phyloP scores from a whole-genome alignment of 1,284 basidiomycete genomes.

The Lignosus rhinocerotis region DNA sequence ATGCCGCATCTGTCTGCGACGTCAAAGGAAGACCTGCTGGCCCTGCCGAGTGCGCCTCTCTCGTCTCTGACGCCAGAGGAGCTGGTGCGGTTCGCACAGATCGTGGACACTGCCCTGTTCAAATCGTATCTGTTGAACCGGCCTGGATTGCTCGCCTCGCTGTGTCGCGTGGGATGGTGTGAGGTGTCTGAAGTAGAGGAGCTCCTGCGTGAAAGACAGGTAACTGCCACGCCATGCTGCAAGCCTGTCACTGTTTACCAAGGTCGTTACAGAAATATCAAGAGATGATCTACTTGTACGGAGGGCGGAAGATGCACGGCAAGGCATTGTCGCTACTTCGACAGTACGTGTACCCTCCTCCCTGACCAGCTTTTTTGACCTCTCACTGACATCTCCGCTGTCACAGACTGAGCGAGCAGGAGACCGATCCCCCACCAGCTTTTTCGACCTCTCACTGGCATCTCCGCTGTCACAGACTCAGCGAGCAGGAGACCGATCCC shows the following conservation, averaged over 20 bases:
- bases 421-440: neutral
- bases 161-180: conserved; percentile 95
- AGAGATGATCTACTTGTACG: conserved; percentile 91
- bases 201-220: conserved; percentile 79
- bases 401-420: neutral
- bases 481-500: conserved; percentile 76
- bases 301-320: conserved; percentile 93
- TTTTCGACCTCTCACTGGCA: conserved; percentile 6
- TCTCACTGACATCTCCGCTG: neutral
- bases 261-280: conserved; percentile 72
- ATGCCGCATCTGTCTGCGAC: conserved; percentile 66
- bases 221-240: conserved; percentile 36
- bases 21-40: conserved; percentile 72
- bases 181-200: conserved; percentile 95
- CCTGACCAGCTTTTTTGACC: neutral
- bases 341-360: conserved; percentile 52
- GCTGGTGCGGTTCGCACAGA: conserved; percentile 84
- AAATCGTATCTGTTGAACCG: conserved; percentile 88
- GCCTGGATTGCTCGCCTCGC: conserved; percentile 81
- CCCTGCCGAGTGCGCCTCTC: conserved; percentile 72
- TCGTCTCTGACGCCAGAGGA: conserved; percentile 75
- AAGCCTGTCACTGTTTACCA: neutral
- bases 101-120: conserved; percentile 95
- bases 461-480: conserved; percentile 52
- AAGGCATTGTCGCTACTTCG: conserved; percentile 84